Conservation (phyloP, 352 stramenopile genomes). For the Pythium brachiatum region DNA sequence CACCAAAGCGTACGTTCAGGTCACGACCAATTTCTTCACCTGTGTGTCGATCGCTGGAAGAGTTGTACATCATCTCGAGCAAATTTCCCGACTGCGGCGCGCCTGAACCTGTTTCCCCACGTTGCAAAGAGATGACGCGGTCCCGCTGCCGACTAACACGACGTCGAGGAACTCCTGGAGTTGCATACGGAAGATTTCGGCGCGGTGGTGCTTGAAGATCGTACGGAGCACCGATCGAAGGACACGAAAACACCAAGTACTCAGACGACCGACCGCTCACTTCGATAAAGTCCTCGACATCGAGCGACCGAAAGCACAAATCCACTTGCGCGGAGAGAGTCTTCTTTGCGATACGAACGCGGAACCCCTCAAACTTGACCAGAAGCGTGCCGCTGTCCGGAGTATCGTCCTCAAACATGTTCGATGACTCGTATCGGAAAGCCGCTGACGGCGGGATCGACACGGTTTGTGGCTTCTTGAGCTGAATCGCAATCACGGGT, state of each 20-base stretch:
- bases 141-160: constrained; percentile 46
- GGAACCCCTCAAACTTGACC: constrained; percentile 80
- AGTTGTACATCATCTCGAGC: constrained; percentile 61
- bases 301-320: constrained; percentile 61
- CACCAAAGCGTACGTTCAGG: constrained; percentile 70
- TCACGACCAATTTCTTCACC: constrained; percentile 51
- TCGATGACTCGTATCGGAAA: constrained; percentile 49
- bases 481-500: constrained; percentile 72
- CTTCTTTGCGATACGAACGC: constrained; percentile 73
- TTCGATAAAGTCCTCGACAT: constrained; percentile 78
- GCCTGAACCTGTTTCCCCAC: constrained; percentile 13
- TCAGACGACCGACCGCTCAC: constrained; percentile 57
- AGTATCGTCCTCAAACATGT: constrained; percentile 43
- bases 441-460: constrained; percentile 44
- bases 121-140: constrained; percentile 65
- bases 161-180: constrained; percentile 29
- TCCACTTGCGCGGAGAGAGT: constrained; percentile 78
- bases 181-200: constrained; percentile 34
- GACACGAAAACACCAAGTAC: constrained; percentile 79
- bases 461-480: constrained; percentile 68
- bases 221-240: constrained; percentile 63
- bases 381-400: constrained; percentile 65
- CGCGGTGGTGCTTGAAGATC: constrained; percentile 50
- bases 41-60: constrained; percentile 55
- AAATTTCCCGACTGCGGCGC: constrained; percentile 44